Conservation (phyloP, 495 filamentous ascomycete species). For the Chaetomidium leptoderma region DNA sequence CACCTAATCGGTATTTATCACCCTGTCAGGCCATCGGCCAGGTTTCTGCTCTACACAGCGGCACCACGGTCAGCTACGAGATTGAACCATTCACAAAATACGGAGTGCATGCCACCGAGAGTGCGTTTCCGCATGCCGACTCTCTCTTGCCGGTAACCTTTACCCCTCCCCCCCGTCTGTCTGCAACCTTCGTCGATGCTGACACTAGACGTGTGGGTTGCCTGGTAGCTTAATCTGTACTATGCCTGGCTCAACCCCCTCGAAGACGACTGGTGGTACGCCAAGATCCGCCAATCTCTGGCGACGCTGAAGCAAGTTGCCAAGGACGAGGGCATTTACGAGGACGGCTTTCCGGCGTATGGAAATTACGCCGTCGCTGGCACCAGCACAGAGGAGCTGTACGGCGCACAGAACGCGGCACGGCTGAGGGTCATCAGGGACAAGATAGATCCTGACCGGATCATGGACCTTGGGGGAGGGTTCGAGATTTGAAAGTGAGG, state of each 20-base stretch:
- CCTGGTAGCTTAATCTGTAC: conserved; percentile 23
- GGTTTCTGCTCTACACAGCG: conserved; percentile 7
- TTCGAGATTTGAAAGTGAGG: conserved; percentile 20
- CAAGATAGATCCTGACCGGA: conserved; percentile 15
- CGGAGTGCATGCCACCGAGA: conserved; percentile 23
- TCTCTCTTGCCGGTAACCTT: conserved; percentile 27
- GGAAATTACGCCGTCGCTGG: conserved; percentile 26
- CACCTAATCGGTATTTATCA: too few relatives aligned
- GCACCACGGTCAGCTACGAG: conserved; percentile 21
- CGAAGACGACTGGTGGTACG: conserved; percentile 26
- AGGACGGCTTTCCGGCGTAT: conserved; percentile 14
- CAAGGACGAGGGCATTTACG: conserved; percentile 26
- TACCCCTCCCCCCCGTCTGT: too few relatives aligned
- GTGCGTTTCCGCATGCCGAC: conserved; percentile 24
- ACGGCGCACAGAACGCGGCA: conserved; percentile 21
- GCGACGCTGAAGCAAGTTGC: conserved; percentile 20
- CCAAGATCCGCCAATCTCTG: conserved; percentile 16
- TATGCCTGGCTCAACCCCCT: conserved; percentile 20
- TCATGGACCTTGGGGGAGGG: conserved; percentile 30
- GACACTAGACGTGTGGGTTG: too few relatives aligned
- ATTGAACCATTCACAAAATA: conserved; percentile 29
- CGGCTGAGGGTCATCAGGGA: conserved; percentile 20
- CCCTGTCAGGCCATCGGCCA: conserved; percentile 11
- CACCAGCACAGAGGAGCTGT: conserved; percentile 18
- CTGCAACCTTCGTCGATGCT: not conserved